Base-by-base conservation (phyloP, 805 yeast genomes). In the Candida railenensis region DNA sequence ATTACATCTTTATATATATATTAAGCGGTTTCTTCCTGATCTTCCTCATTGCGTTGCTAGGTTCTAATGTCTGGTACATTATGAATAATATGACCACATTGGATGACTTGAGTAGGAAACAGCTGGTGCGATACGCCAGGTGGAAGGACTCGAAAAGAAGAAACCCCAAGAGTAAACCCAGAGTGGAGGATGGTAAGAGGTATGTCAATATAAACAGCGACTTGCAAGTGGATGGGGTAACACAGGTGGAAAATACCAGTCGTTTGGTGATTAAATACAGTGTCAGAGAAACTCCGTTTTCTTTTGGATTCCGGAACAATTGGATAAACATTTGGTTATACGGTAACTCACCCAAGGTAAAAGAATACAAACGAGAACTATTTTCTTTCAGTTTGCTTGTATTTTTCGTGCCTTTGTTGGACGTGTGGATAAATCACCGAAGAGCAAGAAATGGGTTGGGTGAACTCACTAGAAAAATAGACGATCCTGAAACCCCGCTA, bases 41-140 rank as follows among this genome's bases (percentile, higher is more conserved):
- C 1, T 69, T 84, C 63, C 54, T 79, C 2, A 51, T 63, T 0
- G 70, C 75, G 0, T 63, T 85, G 42, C 53, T 73, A 2, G 53
- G 58, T 0, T 66, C 73, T 32, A 82, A 82, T 49, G 19, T 74
- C 2, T 53, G 63, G 39, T 81, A 79, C 55, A 66, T 85, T 19
- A 41, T 52, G 1, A 48, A 49, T 5, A 84, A 86, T 53, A 63
- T 72, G 48, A 78, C 88, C 0, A 76, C 89, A 0, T 56, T 88
- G 11, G 92, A 86, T 51, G 82, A 78, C 32, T 57, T 83, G 34
- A 63, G 72, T 14, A 46, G 44, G 21, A 57, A 57, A 44, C 67
- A 63, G 45, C 50, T 66, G 28, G 66, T 66, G 37, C 58, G 65
- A 25, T 33, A 33, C 38, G 33, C 37, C 9, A n/a, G 39, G 19